Evolutionary conservation across 2,329 filamentous ascomycete species (phyloP).

Genomic region (Penicillium janthinellum): DNA sequence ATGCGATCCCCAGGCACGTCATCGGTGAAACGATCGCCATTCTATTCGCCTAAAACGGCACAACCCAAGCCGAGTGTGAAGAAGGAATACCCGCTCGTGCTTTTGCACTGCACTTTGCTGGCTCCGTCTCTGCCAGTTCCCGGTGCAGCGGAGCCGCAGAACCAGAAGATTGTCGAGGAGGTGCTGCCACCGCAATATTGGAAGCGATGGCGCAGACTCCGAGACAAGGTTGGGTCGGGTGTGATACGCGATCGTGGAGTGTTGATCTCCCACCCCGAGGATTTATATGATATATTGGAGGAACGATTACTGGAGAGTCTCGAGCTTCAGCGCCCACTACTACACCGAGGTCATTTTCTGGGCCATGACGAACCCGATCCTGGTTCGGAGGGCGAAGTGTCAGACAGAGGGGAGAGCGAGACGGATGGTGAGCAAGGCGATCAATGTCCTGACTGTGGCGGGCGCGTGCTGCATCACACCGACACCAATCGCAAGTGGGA

Average conservation of each 20-base stretch:
- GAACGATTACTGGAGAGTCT: conserved; percentile 63
- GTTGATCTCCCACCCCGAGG: conserved; percentile 63
- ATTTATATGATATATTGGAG: conserved; percentile 64
- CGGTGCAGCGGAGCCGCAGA: conserved; percentile 33
- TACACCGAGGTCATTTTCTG: conserved; percentile 63
- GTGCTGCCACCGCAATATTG: conserved; percentile 51
- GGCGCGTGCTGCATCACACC: conserved; percentile 49
- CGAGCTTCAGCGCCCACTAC: conserved; percentile 57
- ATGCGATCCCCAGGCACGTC: conserved; percentile 38
- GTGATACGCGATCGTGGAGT: conserved; percentile 61
- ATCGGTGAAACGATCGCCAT: conserved; percentile 36
- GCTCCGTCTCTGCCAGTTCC: conserved; percentile 55
- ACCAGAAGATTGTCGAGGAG: conserved; percentile 50
- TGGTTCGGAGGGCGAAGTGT: conserved; percentile 28
- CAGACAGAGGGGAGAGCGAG: conserved; percentile 37
- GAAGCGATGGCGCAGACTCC: conserved; percentile 54
- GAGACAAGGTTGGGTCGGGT: conserved; percentile 55
- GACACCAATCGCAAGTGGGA: conserved; percentile 57
- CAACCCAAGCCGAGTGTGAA: conserved; percentile 38
- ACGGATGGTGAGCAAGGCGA: conserved; percentile 43
- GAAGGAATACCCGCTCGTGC: conserved; percentile 58
- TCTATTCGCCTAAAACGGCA: conserved; percentile 36
- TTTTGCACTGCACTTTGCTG: conserved; percentile 63
- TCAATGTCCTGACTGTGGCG: conserved; percentile 54
- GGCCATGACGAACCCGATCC: conserved; percentile 34